Evolutionary conservation across 2,329 filamentous ascomycete species (phyloP).

Genomic region (Colletotrichum eremochloae): DNA sequence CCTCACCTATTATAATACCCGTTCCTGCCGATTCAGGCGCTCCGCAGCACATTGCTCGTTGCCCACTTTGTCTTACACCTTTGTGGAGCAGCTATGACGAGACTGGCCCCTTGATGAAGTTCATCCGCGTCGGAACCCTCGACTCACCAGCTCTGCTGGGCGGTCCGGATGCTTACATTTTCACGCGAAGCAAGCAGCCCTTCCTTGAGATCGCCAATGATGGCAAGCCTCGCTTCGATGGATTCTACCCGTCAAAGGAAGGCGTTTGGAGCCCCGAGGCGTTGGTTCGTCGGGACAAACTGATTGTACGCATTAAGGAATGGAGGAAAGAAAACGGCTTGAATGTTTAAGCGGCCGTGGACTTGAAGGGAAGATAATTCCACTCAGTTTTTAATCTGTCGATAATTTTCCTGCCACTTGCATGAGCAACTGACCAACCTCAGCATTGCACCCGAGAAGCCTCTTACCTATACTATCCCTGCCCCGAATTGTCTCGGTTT

Average conservation of each 20-base stretch:
- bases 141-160: slow-evolving; percentile 53
- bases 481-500: background rate
- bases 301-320: slow-evolving; percentile 44
- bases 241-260: slow-evolving; percentile 51
- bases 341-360: background rate
- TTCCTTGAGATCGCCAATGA: slow-evolving; percentile 55
- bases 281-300: slow-evolving; percentile 47
- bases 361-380: no score
- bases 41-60: slow-evolving; percentile 58
- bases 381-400: background rate
- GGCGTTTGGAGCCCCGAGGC: slow-evolving; percentile 52
- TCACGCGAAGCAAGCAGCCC: slow-evolving; percentile 52
- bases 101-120: slow-evolving; percentile 49
- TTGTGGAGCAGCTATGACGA: slow-evolving; percentile 59
- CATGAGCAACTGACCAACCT: background rate
- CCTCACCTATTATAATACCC: slow-evolving; percentile 44
- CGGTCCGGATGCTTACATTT: slow-evolving; percentile 62
- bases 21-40: slow-evolving; percentile 56
- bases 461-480: background rate
- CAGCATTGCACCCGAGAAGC: background rate
- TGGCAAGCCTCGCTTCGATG: slow-evolving; percentile 54
- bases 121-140: slow-evolving; percentile 60
- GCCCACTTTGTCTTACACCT: slow-evolving; percentile 56
- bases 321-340: slow-evolving; percentile 24
- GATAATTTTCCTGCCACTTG: no score